Conservation (phyloP, 2,329 filamentous ascomycete species). For the Myriosclerotinia curreyana region DNA sequence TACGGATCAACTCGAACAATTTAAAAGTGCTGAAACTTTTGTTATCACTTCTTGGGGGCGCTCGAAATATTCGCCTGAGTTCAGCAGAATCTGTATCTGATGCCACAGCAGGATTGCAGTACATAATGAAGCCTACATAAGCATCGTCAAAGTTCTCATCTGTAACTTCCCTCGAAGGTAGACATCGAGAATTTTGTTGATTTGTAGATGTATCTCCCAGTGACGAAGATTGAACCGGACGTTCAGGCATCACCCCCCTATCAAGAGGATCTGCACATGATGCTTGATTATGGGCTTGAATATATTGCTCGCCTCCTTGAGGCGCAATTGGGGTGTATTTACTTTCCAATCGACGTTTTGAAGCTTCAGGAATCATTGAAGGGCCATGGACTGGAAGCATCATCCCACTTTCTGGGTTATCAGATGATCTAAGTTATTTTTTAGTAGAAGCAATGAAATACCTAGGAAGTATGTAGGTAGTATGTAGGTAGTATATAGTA, state of each 20-base stretch:
- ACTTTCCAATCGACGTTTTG: conserved; percentile 29
- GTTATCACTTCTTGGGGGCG: conserved; percentile 80
- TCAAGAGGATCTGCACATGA: conserved; percentile 23
- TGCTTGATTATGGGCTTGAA: conserved; percentile 22
- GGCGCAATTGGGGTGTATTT: conserved; percentile 27
- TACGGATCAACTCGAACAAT: conserved; percentile 74
- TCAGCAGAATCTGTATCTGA: conserved; percentile 65
- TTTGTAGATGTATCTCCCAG: conserved; percentile 6
- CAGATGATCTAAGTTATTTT: neutral
- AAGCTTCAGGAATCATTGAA: conserved; percentile 26
- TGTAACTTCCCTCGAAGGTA: conserved; percentile 68
- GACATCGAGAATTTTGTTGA: conserved; percentile 28
- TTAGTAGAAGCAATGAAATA: neutral
- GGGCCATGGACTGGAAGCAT: conserved; percentile 25
- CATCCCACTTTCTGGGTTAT: conserved; percentile 9
- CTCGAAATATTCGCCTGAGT: conserved; percentile 72
- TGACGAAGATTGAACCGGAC: conserved; percentile 18
- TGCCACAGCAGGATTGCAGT: conserved; percentile 82
- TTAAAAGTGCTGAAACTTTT: conserved; percentile 78
- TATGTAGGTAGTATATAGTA: too few species aligned
- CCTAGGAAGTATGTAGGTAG: too few species aligned
- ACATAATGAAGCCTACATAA: conserved; percentile 81
- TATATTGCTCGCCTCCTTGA: conserved; percentile 22
- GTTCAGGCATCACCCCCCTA: conserved; percentile 22
- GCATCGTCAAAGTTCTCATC: conserved; percentile 73